phyloP scores from a whole-genome alignment of 495 filamentous ascomycete genomes.

The Entonaema liquescens region DNA sequence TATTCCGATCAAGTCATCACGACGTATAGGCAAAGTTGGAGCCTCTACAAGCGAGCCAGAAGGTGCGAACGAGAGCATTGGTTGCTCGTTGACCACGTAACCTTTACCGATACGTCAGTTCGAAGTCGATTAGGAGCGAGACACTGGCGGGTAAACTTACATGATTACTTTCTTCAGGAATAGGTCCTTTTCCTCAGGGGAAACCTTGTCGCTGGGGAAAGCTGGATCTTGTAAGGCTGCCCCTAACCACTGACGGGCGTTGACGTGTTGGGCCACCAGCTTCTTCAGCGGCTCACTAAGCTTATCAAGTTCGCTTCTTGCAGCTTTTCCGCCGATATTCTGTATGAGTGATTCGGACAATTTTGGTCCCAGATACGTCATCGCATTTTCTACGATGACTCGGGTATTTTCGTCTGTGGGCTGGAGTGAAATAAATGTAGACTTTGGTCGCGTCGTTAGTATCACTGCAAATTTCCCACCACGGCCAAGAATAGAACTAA shows the following conservation, averaged over 20 bases:
- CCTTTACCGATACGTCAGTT: constrained; percentile 49
- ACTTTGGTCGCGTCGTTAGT: constrained; percentile 50
- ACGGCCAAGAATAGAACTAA: constrained; percentile 49
- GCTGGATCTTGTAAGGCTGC: constrained; percentile 59
- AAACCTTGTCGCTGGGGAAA: constrained; percentile 71
- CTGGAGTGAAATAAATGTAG: constrained; percentile 56
- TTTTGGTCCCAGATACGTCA: constrained; percentile 67
- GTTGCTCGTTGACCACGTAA: constrained; percentile 68
- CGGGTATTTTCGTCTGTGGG: constrained; percentile 53
- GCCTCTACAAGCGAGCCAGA: constrained; percentile 76
- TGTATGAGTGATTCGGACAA: constrained; percentile 66
- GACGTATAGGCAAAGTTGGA: constrained; percentile 71
- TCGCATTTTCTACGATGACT: constrained; percentile 59
- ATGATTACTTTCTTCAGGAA: constrained; percentile 69
- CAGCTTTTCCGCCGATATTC: constrained; percentile 78
- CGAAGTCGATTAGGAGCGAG: no score
- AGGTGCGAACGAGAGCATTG: constrained; percentile 67
- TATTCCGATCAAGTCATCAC: constrained; percentile 16
- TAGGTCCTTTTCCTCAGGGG: constrained; percentile 64
- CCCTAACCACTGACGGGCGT: constrained; percentile 68
- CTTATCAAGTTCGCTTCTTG: constrained; percentile 79
- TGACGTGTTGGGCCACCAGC: constrained; percentile 70
- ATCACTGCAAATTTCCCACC: constrained; percentile 18
- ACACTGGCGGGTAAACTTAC: constrained; percentile 45
- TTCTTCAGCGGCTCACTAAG: constrained; percentile 81